Base-by-base conservation (phyloP, 2,329 filamentous ascomycete genomes). In the Eutypella sp. region DNA sequence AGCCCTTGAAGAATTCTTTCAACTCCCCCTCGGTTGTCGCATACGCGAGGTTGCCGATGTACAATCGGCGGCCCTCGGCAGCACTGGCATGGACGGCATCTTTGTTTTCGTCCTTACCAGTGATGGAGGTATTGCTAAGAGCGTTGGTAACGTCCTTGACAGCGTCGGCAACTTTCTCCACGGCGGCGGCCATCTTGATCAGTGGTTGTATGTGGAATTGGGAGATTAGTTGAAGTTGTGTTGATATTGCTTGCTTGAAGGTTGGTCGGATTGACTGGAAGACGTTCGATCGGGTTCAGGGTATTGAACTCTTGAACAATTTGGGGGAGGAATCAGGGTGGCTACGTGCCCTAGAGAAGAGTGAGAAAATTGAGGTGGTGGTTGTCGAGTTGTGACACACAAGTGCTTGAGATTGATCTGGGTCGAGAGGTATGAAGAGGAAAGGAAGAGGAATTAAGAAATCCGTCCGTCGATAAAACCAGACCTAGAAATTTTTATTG, bases 11-110 rank as follows among this genome's bases (percentile, higher is more conserved):
- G 83, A 99, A 99, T 65, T 93, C 88, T 82, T 95, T 96, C 82
- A 99, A 89, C 85, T 96, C 90, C 86, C 88, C 93, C 88, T 97
- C 93, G 73, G 90, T 96, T 85, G 93, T 97, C 85, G 92, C 91
- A 74, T 99, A 99, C 67, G 93, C 93, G 84, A 99, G 88, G 82
- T 99, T 99, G 81, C 93, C 93, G 79, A 99, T 97, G 79, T 99
- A 99, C 66, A 99, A 87, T 78, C 93, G 89, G 79, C 93, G 89
- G 73, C 93, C 92, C 81, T 99, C 93, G 74, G 92, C 91, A 73
- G 93, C 93, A 78, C 90, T 96, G 75, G 90, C 89, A 72, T 93
- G 85, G 68, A 93, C 90, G 71, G 91, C 90, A 72, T 96, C 90
- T 78, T 76, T 78, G 65, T 76, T 74, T 57, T 77, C 74, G 66